Evolutionary conservation across 177 flowering plant genomes (phyloP).

Genomic region (Telopea speciosissima): DNA sequence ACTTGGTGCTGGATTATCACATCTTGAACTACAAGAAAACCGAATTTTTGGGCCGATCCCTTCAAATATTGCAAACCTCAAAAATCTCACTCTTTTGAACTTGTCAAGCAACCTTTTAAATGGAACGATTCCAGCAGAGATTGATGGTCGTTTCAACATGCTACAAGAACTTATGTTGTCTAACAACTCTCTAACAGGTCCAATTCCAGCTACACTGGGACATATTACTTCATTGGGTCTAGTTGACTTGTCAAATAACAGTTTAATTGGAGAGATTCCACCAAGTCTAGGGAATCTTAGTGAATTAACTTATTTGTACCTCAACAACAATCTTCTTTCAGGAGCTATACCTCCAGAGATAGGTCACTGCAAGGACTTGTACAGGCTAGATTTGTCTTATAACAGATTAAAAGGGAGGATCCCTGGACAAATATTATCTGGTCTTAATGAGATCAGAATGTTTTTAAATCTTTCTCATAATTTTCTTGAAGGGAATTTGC

Average conservation of each 20-base stretch:
- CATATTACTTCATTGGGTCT: not conserved
- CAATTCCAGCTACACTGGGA: not conserved
- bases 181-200: not conserved
- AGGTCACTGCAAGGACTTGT: conserved; percentile 4
- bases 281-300: not conserved
- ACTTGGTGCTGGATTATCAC: conserved; percentile 6
- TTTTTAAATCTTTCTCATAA: conserved; percentile 48
- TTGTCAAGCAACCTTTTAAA: not conserved
- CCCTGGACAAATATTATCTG: conserved; percentile 24
- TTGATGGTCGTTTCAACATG: not conserved
- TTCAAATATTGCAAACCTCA: conserved; percentile 21
- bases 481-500: conserved; percentile 39
- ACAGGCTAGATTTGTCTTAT: not conserved
- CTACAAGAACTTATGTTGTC: not conserved
- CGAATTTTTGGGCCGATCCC: conserved; percentile 35
- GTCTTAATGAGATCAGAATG: conserved; percentile 26
- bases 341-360: not conserved
- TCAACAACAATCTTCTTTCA: conserved; percentile 2
- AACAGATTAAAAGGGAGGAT: not conserved
- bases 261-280: not conserved
- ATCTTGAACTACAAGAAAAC: conserved; percentile 28
- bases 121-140: not conserved
- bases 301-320: not conserved
- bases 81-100: conserved; percentile 18
- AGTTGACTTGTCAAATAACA: not conserved